Evolutionary conservation across 2,329 filamentous ascomycete species (phyloP).

Genomic region (Trichoderma pleuroti): DNA sequence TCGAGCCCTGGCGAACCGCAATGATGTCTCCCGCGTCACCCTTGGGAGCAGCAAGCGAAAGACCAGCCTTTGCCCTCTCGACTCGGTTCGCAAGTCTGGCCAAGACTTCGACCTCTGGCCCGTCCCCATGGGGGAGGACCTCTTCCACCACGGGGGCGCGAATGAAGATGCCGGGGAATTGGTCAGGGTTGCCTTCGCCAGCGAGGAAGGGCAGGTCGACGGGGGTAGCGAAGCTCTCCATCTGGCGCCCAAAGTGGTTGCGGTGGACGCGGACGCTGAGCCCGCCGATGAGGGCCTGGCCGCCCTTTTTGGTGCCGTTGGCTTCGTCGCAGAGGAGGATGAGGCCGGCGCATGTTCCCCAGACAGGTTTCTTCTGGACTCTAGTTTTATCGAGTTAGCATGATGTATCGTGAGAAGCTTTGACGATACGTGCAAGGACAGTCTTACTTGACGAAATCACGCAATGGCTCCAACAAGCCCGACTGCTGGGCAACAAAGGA

Average conservation of each 20-base stretch:
- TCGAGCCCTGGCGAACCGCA: constrained; percentile 84
- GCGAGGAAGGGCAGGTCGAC: constrained; percentile 69
- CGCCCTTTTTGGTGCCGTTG: constrained; percentile 83
- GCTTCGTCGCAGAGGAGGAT: constrained; percentile 87
- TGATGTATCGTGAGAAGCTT: constrained; percentile 20
- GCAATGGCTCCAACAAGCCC: constrained; percentile 75
- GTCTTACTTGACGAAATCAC: constrained; percentile 84
- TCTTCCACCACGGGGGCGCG: constrained; percentile 89
- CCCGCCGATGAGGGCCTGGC: constrained; percentile 90
- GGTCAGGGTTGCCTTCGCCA: constrained; percentile 27
- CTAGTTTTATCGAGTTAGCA: constrained; percentile 40
- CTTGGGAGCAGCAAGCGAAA: constrained; percentile 37
- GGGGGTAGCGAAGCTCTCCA: constrained; percentile 81
- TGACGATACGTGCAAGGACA: background rate
- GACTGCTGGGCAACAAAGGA: constrained; percentile 81
- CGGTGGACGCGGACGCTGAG: constrained; percentile 86
- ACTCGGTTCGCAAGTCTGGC: constrained; percentile 20
- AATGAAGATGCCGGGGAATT: constrained; percentile 85
- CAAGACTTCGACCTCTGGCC: constrained; percentile 38
- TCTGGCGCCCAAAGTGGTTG: constrained; percentile 93
- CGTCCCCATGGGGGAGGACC: constrained; percentile 46
- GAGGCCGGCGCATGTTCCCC: constrained; percentile 94
- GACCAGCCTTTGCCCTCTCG: constrained; percentile 36
- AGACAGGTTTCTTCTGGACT: constrained; percentile 73
- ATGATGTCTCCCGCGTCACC: constrained; percentile 70